Conservation (phyloP, 768 basidiomycete genomes). For the Pluteus cervinus region DNA sequence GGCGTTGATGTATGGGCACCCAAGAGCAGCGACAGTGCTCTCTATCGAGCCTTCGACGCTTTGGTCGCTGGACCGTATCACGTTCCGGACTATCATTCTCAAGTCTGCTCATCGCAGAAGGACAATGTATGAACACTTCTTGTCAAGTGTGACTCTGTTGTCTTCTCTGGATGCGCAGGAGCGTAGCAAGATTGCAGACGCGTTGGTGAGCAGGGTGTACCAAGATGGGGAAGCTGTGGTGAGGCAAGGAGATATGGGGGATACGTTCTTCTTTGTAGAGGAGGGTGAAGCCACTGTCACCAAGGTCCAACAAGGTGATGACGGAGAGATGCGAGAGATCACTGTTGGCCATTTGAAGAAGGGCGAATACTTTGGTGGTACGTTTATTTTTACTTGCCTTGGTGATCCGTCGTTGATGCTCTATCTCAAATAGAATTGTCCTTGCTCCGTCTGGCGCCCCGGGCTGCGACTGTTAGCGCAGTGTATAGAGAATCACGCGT, state of each 20-base stretch:
- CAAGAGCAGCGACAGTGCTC: slow-evolving; percentile 90
- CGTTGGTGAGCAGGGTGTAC: slow-evolving; percentile 78
- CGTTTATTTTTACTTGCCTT: slow-evolving; percentile 15
- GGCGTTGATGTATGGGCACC: slow-evolving; percentile 97
- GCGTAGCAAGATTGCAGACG: slow-evolving; percentile 96
- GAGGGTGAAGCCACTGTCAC: slow-evolving; percentile 87
- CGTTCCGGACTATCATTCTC: slow-evolving; percentile 95
- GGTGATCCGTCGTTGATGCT: background rate
- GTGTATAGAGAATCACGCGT: slow-evolving; percentile 41
- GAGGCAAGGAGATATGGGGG: slow-evolving; percentile 89
- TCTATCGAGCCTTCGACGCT: slow-evolving; percentile 77
- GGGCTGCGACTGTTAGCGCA: slow-evolving; percentile 96
- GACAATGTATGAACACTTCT: slow-evolving; percentile 95
- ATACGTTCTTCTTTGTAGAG: slow-evolving; percentile 97
- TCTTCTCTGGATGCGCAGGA: slow-evolving; percentile 82
- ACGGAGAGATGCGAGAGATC: slow-evolving; percentile 56
- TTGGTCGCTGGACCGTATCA: slow-evolving; percentile 96
- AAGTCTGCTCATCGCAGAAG: slow-evolving; percentile 87
- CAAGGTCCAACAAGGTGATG: slow-evolving; percentile 58
- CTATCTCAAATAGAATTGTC: slow-evolving; percentile 65
- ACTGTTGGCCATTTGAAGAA: slow-evolving; percentile 73
- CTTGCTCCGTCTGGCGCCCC: slow-evolving; percentile 79
- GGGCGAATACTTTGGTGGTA: slow-evolving; percentile 98
- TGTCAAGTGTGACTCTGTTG: slow-evolving; percentile 85
- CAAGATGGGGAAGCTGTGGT: slow-evolving; percentile 85